Conservation (phyloP, 1,284 basidiomycete genomes). For the Puccinia hordei region DNA sequence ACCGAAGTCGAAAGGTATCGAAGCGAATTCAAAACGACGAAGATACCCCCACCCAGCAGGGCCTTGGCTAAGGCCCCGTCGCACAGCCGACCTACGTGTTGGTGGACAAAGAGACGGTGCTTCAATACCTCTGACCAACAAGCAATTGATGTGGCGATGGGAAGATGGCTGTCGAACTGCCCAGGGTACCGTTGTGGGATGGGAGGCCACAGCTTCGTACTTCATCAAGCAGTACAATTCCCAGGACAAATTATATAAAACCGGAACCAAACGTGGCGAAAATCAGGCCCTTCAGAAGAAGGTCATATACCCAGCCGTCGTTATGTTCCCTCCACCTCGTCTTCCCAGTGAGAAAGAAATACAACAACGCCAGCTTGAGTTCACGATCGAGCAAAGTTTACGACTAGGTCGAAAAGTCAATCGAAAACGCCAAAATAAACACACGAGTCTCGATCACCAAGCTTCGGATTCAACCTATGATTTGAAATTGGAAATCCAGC, state of each 20-base stretch:
- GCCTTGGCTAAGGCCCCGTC: constrained; percentile 32
- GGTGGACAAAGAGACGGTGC: not conserved
- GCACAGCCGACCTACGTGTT: not conserved
- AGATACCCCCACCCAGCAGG: constrained; percentile 45
- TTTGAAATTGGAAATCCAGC: not conserved
- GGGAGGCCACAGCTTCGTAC: constrained; percentile 3
- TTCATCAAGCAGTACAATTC: constrained; percentile 1
- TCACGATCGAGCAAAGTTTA: constrained; percentile 13
- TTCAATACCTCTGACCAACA: not conserved
- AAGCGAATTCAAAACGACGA: not conserved
- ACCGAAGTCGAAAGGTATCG: not conserved
- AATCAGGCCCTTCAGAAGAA: not conserved
- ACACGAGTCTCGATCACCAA: not conserved
- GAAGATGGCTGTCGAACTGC: constrained; percentile 19
- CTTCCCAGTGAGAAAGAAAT: constrained; percentile 20
- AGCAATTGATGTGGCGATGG: not conserved
- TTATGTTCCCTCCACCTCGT: constrained; percentile 36
- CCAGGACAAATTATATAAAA: not conserved
- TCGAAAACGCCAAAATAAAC: not conserved
- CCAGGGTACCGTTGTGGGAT: constrained; percentile 30
- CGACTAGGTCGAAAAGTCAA: constrained; percentile 12
- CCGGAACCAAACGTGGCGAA: not conserved
- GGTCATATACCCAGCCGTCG: constrained; percentile 14
- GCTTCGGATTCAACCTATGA: not conserved
- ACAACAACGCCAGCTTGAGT: constrained; percentile 21